These are phyloP conservation scores for Gentiana dahurica DNA, from an alignment of 257 asterid species.

Conservation along the genomic window DNA sequence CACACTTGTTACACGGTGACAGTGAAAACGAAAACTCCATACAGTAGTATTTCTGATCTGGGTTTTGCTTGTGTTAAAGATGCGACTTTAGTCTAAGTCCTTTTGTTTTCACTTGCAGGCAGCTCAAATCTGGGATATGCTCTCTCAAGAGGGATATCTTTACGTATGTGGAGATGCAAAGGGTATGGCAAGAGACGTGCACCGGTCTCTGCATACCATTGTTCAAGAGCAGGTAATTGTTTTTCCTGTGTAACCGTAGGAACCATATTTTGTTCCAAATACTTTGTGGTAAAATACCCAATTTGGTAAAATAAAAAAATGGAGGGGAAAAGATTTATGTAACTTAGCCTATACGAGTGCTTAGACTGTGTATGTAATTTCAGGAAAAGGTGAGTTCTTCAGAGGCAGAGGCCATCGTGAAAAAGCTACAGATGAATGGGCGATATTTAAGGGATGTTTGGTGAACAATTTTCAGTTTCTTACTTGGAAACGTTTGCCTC, in stretches of 20 bases:
- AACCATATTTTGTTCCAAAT: neutral
- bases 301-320: neutral
- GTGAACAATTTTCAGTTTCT: constrained; percentile 19
- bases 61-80: too few relatives aligned
- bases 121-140: constrained; percentile 48
- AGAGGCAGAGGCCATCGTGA: constrained; percentile 57
- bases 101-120: constrained; percentile 30
- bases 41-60: too few relatives aligned
- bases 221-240: constrained; percentile 52
- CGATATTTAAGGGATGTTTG: constrained; percentile 72
- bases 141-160: constrained; percentile 51
- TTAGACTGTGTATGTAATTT: neutral
- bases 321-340: too few relatives aligned
- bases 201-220: constrained; percentile 58
- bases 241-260: neutral
- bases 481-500: constrained; percentile 4
- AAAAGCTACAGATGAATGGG: constrained; percentile 68
- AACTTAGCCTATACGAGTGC: neutral
- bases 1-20: too few relatives aligned
- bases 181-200: constrained; percentile 79
- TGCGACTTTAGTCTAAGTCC: neutral
- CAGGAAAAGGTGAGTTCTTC: constrained; percentile 53
- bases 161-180: constrained; percentile 86
- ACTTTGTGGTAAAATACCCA: neutral
- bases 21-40: too few relatives aligned